Base-by-base conservation (phyloP, 208 protist species). In the Trypanosoma melophagium region DNA sequence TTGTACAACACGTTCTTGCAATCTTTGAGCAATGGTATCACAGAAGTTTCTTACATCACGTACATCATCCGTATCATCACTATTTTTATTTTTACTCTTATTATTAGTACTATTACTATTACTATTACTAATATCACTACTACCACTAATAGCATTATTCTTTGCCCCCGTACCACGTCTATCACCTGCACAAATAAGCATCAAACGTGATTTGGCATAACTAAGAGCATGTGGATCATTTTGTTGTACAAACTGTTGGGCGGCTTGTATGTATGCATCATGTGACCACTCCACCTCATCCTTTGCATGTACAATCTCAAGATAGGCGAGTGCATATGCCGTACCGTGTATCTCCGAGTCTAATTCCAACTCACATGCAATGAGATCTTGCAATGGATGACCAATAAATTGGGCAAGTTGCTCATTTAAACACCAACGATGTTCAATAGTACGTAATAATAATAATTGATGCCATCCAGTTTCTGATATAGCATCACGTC, bases 401-500 rank as follows among this genome's bases (percentile, higher is more conserved):
- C 87, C 87, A 62, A 97, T 81, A 59, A 88, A 93, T 19, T 89
- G 79, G 7, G 90, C 88, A 13, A 97, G 67, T 12, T 44, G 31
- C 45, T 77, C 74, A 62, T 94, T 85, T n/a, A 95, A 79, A 17
- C 79, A 76, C 88, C 89, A 95, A 45, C 78, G 74, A 55, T 88
- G 72, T 70, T 94, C 82, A 28, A 94, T 80, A 49, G 85, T 92
- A 50, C 87, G 88, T n/a, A 96, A 80, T 58, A 74, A 74, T n/a
- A 96, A 69, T 61, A 96, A 72, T 49, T 88, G 85, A 57, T 95
- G 88, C 89, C 92, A 96, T 41, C 92, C 92, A 50, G 80, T 66
- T 62, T 96, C 87, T 40, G 72, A 78, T 12, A 93, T 80, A 57
- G 80, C 89, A 74, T 96, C 87, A 41, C 79, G 80, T 25, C 72